Evolutionary conservation across 1,139 yeast species (phyloP).

Genomic region (Citeromyces hawaiiensis): DNA sequence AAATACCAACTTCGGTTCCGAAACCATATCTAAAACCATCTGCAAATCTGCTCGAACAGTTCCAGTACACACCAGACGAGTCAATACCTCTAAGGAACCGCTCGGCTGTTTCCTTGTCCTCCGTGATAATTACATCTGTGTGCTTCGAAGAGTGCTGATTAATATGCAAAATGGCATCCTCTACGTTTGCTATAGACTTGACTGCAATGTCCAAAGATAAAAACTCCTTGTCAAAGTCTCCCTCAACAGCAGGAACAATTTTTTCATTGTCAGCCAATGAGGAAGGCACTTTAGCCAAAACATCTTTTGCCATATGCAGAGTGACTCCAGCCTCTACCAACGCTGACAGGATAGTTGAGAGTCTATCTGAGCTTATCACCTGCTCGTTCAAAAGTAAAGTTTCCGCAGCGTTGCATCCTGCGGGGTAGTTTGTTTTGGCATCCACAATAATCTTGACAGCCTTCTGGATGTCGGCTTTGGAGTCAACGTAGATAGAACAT

Average conservation of each 20-base stretch:
- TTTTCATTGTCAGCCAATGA: constrained; percentile 15
- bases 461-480: constrained; percentile 60
- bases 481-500: constrained; percentile 77
- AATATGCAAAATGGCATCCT: constrained; percentile 71
- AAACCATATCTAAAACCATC: constrained; percentile 98
- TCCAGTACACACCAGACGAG: constrained; percentile 98
- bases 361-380: constrained; percentile 22
- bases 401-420: constrained; percentile 96
- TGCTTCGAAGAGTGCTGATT: constrained; percentile 90
- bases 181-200: constrained; percentile 39
- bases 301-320: constrained; percentile 49
- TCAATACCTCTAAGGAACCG: constrained; percentile 75
- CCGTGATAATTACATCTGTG: constrained; percentile 86
- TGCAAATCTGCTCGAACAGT: constrained; percentile 92
- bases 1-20: constrained; percentile 97
- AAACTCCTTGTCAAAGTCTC: constrained; percentile 74
- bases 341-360: constrained; percentile 23
- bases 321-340: constrained; percentile 58
- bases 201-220: constrained; percentile 75
- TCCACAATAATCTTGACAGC: constrained; percentile 70
- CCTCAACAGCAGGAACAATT: constrained; percentile 31
- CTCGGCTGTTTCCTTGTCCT: constrained; percentile 55
- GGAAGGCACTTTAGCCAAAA: constrained; percentile 21
- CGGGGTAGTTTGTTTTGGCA: constrained; percentile 92
- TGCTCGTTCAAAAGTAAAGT: constrained; percentile 57